A percentile compares a stretch with the other conserved stretches of the same genome.
These are phyloP conservation scores for Didymella sp. DNA, from an alignment of 2,329 filamentous ascomycete species.

Conservation along the genomic window DNA sequence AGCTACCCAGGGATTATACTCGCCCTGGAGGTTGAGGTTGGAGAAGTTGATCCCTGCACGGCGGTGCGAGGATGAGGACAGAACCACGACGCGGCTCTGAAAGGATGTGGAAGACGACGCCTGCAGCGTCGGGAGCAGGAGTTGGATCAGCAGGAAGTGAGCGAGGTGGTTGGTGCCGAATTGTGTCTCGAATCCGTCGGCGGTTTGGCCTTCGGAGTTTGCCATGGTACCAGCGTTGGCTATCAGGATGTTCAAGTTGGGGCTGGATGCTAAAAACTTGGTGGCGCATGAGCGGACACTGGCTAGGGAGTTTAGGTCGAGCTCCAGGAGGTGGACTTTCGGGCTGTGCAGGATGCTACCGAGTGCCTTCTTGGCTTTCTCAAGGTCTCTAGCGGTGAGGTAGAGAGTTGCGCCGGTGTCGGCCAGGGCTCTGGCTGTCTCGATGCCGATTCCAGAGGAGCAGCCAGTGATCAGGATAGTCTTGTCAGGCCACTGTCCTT, in stretches of 20 bases:
- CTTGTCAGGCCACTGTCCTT: constrained; percentile 20
- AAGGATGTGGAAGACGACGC: neutral
- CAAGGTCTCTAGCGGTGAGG: neutral
- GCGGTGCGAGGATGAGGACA: neutral
- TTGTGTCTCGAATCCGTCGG: neutral
- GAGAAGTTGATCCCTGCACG: neutral
- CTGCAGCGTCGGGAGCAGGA: neutral
- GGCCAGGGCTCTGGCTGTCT: constrained; percentile 49
- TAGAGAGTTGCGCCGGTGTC: constrained; percentile 48
- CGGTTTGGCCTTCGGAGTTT: neutral
- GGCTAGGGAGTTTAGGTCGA: neutral
- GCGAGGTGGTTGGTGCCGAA: constrained; percentile 2
- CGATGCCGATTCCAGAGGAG: constrained; percentile 40
- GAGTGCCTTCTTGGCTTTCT: neutral
- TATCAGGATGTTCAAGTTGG: neutral
- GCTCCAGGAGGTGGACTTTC: neutral
- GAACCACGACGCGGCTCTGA: neutral
- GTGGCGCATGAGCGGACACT: neutral
- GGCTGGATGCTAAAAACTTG: neutral
- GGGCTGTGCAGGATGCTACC: neutral
- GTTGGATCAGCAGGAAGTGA: neutral
- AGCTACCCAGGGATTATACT: constrained; percentile 33
- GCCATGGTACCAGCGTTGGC: constrained; percentile 1
- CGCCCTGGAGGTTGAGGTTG: neutral
- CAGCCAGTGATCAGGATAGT: constrained; percentile 36